phyloP scores from a whole-genome alignment of 495 filamentous ascomycete species.

The Penicillium canariense region DNA sequence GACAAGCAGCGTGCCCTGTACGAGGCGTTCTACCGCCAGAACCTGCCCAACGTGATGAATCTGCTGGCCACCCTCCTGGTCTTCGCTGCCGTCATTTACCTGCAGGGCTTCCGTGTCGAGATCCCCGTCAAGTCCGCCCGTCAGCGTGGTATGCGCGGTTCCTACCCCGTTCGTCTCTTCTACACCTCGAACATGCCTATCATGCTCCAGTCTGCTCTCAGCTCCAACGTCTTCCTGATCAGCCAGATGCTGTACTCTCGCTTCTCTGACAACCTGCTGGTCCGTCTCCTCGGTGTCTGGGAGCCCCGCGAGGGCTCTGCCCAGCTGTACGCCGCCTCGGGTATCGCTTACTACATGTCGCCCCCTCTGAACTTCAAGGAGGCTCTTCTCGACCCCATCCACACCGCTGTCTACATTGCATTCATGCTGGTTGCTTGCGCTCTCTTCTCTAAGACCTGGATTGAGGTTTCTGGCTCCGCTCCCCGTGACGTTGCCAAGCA shows the following conservation, averaged over 20 bases:
- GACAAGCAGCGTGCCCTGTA: slow-evolving; percentile 96
- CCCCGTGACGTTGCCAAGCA: slow-evolving; percentile 99
- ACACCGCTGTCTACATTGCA: slow-evolving; percentile 90
- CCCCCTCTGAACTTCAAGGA: slow-evolving; percentile 97
- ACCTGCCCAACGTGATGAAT: slow-evolving; percentile 99
- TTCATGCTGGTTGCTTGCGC: slow-evolving; percentile 98
- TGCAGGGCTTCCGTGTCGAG: slow-evolving; percentile 99
- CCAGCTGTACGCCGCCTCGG: slow-evolving; percentile 88
- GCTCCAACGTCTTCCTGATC: slow-evolving; percentile 98
- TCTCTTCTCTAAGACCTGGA: slow-evolving; percentile 99
- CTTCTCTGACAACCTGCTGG: slow-evolving; percentile 97
- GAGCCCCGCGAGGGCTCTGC: slow-evolving; percentile 94
- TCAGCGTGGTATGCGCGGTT: slow-evolving; percentile 94
- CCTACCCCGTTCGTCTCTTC: slow-evolving; percentile 68
- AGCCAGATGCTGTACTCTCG: slow-evolving; percentile 98
- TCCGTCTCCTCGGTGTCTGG: slow-evolving; percentile 96
- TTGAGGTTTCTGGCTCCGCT: slow-evolving; percentile 96
- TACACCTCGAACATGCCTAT: slow-evolving; percentile 84
- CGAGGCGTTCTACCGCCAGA: slow-evolving; percentile 99
- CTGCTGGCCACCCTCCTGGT: slow-evolving; percentile 87
- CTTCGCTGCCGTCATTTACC: slow-evolving; percentile 98
- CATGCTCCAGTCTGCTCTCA: slow-evolving; percentile 97
- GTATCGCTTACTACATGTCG: slow-evolving; percentile 99
- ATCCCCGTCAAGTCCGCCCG: slow-evolving; percentile 99
- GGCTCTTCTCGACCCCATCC: slow-evolving; percentile 91